These are phyloP conservation scores for Cytospora paraplurivora DNA, from an alignment of 2,329 filamentous ascomycete species.

Conservation along the genomic window DNA sequence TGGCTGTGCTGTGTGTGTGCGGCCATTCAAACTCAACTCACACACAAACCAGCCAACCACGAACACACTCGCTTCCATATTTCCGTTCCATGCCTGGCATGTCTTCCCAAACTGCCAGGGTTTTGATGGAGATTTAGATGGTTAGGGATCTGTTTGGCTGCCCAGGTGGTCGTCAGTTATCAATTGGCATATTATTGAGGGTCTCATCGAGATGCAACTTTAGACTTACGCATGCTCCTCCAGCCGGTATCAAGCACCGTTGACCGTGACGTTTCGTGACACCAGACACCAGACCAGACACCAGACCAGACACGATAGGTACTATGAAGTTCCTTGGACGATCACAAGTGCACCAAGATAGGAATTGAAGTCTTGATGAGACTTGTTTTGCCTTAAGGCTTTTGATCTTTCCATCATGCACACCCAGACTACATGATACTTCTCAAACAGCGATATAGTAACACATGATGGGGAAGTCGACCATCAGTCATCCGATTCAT, in stretches of 20 bases:
- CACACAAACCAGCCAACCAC: background rate
- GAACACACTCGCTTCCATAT: conserved; percentile 8
- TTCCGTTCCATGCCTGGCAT: conserved; percentile 2
- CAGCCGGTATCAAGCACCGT: background rate
- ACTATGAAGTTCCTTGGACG: background rate
- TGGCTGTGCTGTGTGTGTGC: conserved; percentile 11
- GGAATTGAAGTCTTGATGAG: too few relatives aligned
- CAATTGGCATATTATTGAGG: background rate
- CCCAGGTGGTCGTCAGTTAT: conserved; percentile 14
- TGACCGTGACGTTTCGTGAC: background rate
- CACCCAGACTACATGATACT: background rate
- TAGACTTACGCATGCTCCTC: background rate
- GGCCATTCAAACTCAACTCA: background rate
- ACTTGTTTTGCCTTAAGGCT: too few relatives aligned
- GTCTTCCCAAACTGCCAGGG: background rate
- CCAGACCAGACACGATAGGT: background rate
- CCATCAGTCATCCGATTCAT: conserved; percentile 1
- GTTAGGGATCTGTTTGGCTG: background rate
- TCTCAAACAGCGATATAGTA: background rate
- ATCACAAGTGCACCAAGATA: too few relatives aligned
- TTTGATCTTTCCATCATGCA: too few relatives aligned
- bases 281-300: background rate
- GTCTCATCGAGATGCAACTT: background rate
- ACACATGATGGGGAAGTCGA: conserved; percentile 11
- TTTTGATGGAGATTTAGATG: conserved; percentile 14